Evolutionary conservation across 2,329 filamentous ascomycete species (phyloP).

Genomic region (Botrytis sinoallii): DNA sequence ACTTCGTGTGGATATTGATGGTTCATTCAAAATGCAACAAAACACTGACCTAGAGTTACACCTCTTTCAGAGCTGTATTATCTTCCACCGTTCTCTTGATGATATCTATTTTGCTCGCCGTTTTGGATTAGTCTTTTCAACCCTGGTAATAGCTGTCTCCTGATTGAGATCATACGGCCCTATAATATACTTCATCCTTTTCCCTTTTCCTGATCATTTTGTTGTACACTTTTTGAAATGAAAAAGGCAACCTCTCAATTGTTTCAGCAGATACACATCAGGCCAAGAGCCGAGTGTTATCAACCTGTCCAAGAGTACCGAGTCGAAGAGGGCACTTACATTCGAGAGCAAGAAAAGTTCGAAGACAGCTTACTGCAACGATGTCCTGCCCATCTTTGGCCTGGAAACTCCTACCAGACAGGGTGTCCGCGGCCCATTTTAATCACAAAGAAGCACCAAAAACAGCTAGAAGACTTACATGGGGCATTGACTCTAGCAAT

Average conservation of each 20-base stretch:
- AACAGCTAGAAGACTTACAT: not conserved
- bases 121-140: too few relatives aligned
- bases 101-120: too few relatives aligned
- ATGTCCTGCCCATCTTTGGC: not conserved
- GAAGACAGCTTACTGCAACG: not conserved
- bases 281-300: not conserved
- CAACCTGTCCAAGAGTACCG: not conserved
- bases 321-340: not conserved
- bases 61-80: too few relatives aligned
- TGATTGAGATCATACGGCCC: too few relatives aligned
- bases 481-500: not conserved
- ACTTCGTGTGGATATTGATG: too few relatives aligned
- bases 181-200: too few relatives aligned
- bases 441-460: not conserved
- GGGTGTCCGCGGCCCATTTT: conserved; percentile 5
- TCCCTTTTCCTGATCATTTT: not conserved
- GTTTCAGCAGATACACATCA: not conserved
- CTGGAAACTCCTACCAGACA: not conserved
- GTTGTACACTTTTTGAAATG: not conserved
- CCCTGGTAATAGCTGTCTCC: too few relatives aligned
- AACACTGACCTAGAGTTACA: too few relatives aligned
- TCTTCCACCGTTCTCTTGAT: too few relatives aligned
- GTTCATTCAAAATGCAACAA: too few relatives aligned
- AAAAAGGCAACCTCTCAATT: not conserved
- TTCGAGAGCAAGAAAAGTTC: not conserved